Evolutionary conservation across 2,329 filamentous ascomycete genomes (phyloP).

Genomic region (Chrysoporthe austroafricana): DNA sequence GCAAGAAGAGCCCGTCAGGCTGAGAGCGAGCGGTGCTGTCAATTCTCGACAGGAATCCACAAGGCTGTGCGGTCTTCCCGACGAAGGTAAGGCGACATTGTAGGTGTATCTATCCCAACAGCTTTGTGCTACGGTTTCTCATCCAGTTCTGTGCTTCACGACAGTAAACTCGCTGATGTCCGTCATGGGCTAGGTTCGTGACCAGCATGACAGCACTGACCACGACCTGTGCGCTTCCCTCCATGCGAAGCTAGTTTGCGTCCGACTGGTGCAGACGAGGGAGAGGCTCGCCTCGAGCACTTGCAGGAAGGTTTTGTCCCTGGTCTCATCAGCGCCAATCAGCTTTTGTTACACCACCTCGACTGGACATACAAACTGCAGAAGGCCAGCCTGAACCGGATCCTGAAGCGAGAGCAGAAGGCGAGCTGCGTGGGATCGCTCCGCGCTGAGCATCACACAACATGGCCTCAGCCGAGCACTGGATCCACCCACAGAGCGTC

Average conservation of each 20-base stretch:
- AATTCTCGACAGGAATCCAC: not conserved
- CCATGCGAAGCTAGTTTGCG: not conserved
- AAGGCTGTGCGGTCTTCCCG: not conserved
- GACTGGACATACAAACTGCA: slow-evolving; percentile 21
- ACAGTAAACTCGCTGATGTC: not conserved
- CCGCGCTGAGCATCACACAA: slow-evolving; percentile 17
- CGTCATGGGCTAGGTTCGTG: not conserved
- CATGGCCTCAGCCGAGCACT: slow-evolving; percentile 12
- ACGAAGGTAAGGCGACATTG: not conserved
- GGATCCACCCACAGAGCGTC: slow-evolving; percentile 4
- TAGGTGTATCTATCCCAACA: too few relatives aligned
- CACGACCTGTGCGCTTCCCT: not conserved
- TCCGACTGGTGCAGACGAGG: not conserved
- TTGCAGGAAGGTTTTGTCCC: not conserved
- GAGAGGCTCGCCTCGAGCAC: not conserved
- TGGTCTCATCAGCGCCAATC: slow-evolving; percentile 11
- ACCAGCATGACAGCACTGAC: not conserved
- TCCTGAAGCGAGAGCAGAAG: slow-evolving; percentile 20
- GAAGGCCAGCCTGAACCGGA: slow-evolving; percentile 14
- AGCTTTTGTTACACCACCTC: slow-evolving; percentile 17
- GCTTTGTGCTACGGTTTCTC: too few relatives aligned
- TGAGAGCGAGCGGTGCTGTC: not conserved
- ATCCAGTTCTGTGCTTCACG: not conserved
- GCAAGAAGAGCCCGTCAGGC: too few relatives aligned
- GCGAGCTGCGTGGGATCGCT: slow-evolving; percentile 23